These are phyloP conservation scores for Xylaria polymorpha DNA, from an alignment of 2,329 filamentous ascomycete species.

Conservation along the genomic window DNA sequence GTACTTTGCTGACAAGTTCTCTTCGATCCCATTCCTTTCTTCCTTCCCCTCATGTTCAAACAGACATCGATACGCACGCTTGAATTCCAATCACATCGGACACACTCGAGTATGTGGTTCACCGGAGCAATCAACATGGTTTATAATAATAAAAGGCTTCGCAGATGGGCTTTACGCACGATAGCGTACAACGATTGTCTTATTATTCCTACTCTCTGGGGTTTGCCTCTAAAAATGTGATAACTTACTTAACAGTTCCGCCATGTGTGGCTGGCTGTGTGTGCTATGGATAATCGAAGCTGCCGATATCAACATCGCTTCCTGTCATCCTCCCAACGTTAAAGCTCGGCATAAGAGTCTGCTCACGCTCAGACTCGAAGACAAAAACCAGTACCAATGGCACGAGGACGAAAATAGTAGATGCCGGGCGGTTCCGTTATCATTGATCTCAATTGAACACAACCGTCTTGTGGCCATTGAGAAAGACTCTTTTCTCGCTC, in stretches of 20 bases:
- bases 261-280: background rate
- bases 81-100: background rate
- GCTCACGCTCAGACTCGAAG: background rate
- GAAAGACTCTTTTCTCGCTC: constrained; percentile 79
- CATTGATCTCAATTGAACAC: constrained; percentile 67
- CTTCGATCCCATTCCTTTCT: background rate
- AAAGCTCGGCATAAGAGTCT: background rate
- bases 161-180: background rate
- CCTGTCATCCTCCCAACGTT: background rate
- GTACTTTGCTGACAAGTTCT: background rate
- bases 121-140: background rate
- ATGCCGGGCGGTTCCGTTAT: background rate
- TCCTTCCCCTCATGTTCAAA: background rate
- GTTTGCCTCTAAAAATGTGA: background rate
- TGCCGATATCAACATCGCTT: background rate
- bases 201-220: background rate
- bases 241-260: background rate
- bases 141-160: background rate
- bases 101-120: background rate
- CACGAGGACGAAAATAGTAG: background rate
- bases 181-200: background rate
- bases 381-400: background rate
- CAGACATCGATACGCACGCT: background rate
- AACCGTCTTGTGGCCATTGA: constrained; percentile 84
- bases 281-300: background rate